Base-by-base conservation (phyloP, 805 yeast species). In the Metschnikowia rubicola region DNA sequence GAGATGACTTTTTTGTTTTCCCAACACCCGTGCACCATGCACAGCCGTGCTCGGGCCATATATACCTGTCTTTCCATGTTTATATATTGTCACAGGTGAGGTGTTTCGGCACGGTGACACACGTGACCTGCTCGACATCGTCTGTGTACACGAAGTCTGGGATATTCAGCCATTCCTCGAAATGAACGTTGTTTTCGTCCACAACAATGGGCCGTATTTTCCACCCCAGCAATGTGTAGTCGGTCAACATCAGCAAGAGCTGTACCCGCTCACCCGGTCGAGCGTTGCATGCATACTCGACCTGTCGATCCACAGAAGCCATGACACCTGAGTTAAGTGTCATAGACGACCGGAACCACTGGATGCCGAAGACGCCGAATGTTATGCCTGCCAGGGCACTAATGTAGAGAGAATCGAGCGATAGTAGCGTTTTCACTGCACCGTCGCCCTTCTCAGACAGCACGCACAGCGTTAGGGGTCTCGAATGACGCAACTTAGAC, bases 201-300 rank as follows among this genome's bases (percentile, higher is more conserved):
- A n/a, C 35, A 11, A 17, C 8, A 6, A 50, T 17, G 2, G 37
- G 39, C 29, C 55, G 44, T 21, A 35, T 21, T 33, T 33, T 29
- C 55, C 55, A 48, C 7, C 35, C 48, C 30, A 17, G 33, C 10
- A 51, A 38, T 11, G 4, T 21, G 34, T 51, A 51, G 8, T 35
- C 35, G 4, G 46, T 43, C 10, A 34, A 21, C 12, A 15, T 31
- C 6, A 39, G 17, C 12, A 48, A 31, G n/a, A 53, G 40, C 37
- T 53, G 56, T 8, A 48, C 49, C 4, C 35, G 39, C 28, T 43
- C 40, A 3, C 54, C 54, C 6, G 44, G 39, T 29, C 3, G 26
- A 12, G 42, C 51, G 21, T 35, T 32, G 30, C 56, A 53, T 9
- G 40, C 40, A 29, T 47, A 48, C 43, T 53, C 56, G 4, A 34